A percentile compares a stretch with the other conserved stretches of the same genome.
phyloP scores from a whole-genome alignment of 2,329 filamentous ascomycete genomes.

The Ascochyta clinopodiicola region DNA sequence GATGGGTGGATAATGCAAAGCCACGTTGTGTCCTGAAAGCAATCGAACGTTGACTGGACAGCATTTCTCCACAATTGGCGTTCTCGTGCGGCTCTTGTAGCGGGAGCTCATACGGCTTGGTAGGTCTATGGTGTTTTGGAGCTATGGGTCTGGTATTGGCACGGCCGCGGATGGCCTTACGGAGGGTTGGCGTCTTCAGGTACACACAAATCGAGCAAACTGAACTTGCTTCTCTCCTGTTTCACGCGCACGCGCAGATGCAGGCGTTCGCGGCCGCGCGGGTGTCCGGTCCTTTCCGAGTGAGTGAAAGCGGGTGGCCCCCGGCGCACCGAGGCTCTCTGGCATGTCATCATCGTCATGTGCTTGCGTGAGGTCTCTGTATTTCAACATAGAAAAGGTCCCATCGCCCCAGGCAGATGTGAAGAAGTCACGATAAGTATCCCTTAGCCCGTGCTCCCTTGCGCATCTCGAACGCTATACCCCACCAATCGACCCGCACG shows the following conservation, averaged over 20 bases:
- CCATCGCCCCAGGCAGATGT: background rate
- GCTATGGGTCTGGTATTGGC: conserved; percentile 27
- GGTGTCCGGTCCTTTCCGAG: conserved; percentile 29
- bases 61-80: conserved; percentile 13
- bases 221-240: conserved; percentile 1
- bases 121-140: conserved; percentile 32
- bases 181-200: conserved; percentile 34
- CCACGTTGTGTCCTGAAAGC: background rate
- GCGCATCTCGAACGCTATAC: conserved; percentile 24
- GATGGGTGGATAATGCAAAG: background rate
- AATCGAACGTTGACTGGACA: conserved; percentile 1
- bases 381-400: conserved; percentile 5
- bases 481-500: conserved; percentile 36
- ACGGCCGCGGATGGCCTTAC: conserved; percentile 45
- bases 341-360: conserved; percentile 27
- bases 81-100: conserved; percentile 17
- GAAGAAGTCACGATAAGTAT: conserved; percentile 5
- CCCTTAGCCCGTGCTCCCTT: conserved; percentile 14
- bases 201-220: conserved; percentile 30
- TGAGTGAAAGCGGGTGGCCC: conserved; percentile 9
- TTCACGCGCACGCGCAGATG: conserved; percentile 12
- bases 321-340: conserved; percentile 29
- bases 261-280: conserved; percentile 14
- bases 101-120: conserved; percentile 17
- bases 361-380: conserved; percentile 4